A percentile compares a stretch with the other conserved stretches of the same genome.
Evolutionary conservation across 768 basidiomycete species (phyloP).

Genomic region (Lactarius trivialis): DNA sequence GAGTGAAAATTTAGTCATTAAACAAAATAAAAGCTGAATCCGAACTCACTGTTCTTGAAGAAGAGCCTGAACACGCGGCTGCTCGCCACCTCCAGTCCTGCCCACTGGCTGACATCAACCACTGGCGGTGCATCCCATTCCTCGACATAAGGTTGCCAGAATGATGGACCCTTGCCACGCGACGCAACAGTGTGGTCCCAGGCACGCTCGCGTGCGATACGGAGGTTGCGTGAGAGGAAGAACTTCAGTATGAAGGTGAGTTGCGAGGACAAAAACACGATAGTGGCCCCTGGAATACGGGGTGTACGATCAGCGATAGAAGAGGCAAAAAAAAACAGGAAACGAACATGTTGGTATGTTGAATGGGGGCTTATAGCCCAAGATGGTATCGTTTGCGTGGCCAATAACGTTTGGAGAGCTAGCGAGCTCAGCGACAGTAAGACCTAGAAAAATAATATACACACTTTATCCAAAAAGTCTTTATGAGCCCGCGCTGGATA

Average conservation of each 20-base stretch:
- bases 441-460: slow-evolving; percentile 15
- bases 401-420: slow-evolving; percentile 62
- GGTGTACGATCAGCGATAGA: slow-evolving; percentile 3
- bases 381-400: slow-evolving; percentile 52
- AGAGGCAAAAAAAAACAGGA: background rate
- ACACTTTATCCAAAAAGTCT: slow-evolving; percentile 57
- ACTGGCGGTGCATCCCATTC: slow-evolving; percentile 65
- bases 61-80: slow-evolving; percentile 37
- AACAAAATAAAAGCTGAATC: background rate
- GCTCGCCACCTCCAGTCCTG: slow-evolving; percentile 32
- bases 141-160: slow-evolving; percentile 81
- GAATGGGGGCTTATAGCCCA: slow-evolving; percentile 63
- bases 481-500: slow-evolving; percentile 63
- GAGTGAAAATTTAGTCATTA: slow-evolving; percentile 15
- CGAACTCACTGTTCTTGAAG: slow-evolving; percentile 39
- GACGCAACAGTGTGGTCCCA: slow-evolving; percentile 81
- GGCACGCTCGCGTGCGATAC: slow-evolving; percentile 67
- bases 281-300: slow-evolving; percentile 52
- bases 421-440: background rate
- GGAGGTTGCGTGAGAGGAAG: slow-evolving; percentile 80
- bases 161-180: slow-evolving; percentile 72
- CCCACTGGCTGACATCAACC: slow-evolving; percentile 31
- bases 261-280: slow-evolving; percentile 69
- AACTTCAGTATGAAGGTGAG: slow-evolving; percentile 68
- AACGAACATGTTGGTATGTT: slow-evolving; percentile 60